Base-by-base conservation (phyloP, 768 basidiomycete genomes). In the Psilocybe cubensis region DNA sequence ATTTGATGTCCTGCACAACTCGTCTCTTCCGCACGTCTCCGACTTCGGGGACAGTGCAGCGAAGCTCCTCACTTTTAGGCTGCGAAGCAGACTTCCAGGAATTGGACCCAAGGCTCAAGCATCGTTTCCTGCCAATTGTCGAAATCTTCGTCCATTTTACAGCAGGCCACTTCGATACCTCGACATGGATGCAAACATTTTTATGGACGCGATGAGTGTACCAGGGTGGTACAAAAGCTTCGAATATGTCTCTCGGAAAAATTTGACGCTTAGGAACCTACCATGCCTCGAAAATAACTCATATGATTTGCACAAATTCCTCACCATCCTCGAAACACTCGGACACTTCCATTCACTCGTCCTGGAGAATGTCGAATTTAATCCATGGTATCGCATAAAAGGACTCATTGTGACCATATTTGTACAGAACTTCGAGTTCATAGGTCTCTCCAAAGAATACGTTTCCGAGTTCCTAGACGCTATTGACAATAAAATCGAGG, bases 371-470 rank as follows among this genome's bases (percentile, higher is more conserved):
- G 42, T 63, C 4, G 57, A 63, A 3, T 47, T 66, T 10, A 60
- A 61, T 18, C n/a, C 44, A 4, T 6, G 54, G 2, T 57, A 56
- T 2, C 54, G 59, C 35, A 7, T 54, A 7, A 49, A 41, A 2
- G 29, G 21, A 12, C 33, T 35, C 17, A 35, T 50, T 11, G 40
- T 43, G 11, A 11, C 55, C 6, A 35, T 66, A n/a, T 60, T 55
- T 24, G 38, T 66, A 9, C 60, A 66, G 25, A 63, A 66, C 31
- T 60, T 66, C 25, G 50, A 62, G n/a, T 50, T 66, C 10, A 50
- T 56, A 40, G 56, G 45, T 41, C 54, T 63, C n/a, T 56, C 58
- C 18, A 20, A 58, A 9, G 48, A 58, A 4, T 59, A 57, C 27
- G n/a, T 61, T 8, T 24, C 38, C 1, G 55, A 52, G 3, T 60